phyloP scores from a whole-genome alignment of 768 basidiomycete species.

The Hericium coralloides region DNA sequence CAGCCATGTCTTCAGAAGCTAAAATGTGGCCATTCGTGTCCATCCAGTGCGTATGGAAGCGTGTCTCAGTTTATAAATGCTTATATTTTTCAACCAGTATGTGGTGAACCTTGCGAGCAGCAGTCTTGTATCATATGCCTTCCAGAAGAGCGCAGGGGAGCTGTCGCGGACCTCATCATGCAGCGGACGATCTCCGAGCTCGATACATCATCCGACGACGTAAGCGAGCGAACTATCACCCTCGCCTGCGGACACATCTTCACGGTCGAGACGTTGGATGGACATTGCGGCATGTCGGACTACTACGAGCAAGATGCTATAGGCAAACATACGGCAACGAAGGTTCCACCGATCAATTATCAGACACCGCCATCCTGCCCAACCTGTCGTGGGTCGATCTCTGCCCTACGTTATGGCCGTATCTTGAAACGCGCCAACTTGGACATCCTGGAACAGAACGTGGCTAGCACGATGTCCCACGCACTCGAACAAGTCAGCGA shows the following conservation, averaged over 20 bases:
- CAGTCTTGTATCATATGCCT: slow-evolving; percentile 27
- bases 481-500: slow-evolving; percentile 7
- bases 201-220: slow-evolving; percentile 19
- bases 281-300: slow-evolving; percentile 21
- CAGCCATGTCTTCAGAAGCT: slow-evolving; percentile 21
- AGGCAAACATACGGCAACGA: slow-evolving; percentile 17
- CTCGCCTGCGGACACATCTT: slow-evolving; percentile 30
- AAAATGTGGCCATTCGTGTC: slow-evolving; percentile 28
- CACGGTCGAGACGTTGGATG: slow-evolving; percentile 32
- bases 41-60: slow-evolving; percentile 21
- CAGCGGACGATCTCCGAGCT: slow-evolving; percentile 20
- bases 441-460: slow-evolving; percentile 29
- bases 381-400: slow-evolving; percentile 26
- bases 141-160: slow-evolving; percentile 12
- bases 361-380: slow-evolving; percentile 26
- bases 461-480: slow-evolving; percentile 23
- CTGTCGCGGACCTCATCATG: slow-evolving; percentile 30
- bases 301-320: slow-evolving; percentile 21
- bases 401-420: slow-evolving; percentile 26
- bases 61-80: not conserved
- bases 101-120: slow-evolving; percentile 26
- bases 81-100: slow-evolving; percentile 19
- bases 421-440: slow-evolving; percentile 27
- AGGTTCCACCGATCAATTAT: slow-evolving; percentile 22
- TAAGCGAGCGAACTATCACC: slow-evolving; percentile 20